Evolutionary conservation across 139 green algal species (phyloP).

Genomic region (Asterochloris erici): DNA sequence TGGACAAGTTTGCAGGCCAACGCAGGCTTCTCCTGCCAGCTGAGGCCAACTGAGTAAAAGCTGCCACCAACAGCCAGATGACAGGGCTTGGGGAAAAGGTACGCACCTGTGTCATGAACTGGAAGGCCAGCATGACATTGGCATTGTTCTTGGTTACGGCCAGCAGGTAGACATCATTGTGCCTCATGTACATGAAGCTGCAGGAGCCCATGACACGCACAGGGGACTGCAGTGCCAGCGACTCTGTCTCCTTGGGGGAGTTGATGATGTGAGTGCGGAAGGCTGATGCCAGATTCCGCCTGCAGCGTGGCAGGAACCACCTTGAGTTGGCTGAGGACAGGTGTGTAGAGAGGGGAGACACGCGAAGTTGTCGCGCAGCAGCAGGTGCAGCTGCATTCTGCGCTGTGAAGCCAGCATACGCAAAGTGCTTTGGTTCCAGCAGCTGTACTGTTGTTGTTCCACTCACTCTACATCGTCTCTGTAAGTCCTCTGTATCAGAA

Average conservation of each 20-base stretch:
- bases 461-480: slow-evolving; percentile 91
- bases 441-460: too few relatives aligned
- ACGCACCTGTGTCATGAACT: slow-evolving; percentile 82
- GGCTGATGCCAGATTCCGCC: slow-evolving; percentile 75
- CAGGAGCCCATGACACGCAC: slow-evolving; percentile 75
- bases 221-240: slow-evolving; percentile 44
- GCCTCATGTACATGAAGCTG: slow-evolving; percentile 85
- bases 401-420: not conserved
- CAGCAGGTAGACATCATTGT: slow-evolving; percentile 91
- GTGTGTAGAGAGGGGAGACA: not conserved
- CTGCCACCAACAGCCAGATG: too few relatives aligned
- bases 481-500: slow-evolving; percentile 89
- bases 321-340: too few relatives aligned
- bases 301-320: slow-evolving; percentile 21
- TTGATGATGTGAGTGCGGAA: slow-evolving; percentile 92
- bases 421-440: too few relatives aligned
- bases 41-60: too few relatives aligned
- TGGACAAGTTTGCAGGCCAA: too few relatives aligned
- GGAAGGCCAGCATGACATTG: slow-evolving; percentile 90
- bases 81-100: too few relatives aligned
- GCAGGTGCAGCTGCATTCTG: not conserved
- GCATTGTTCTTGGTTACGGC: slow-evolving; percentile 84
- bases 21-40: too few relatives aligned
- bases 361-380: not conserved
- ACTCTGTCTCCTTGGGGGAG: slow-evolving; percentile 41